A percentile compares a stretch with the other conserved stretches of the same genome.
Evolutionary conservation across 192 early-diverging fungal genomes (phyloP).

Genomic region (Coemansia sp.): DNA sequence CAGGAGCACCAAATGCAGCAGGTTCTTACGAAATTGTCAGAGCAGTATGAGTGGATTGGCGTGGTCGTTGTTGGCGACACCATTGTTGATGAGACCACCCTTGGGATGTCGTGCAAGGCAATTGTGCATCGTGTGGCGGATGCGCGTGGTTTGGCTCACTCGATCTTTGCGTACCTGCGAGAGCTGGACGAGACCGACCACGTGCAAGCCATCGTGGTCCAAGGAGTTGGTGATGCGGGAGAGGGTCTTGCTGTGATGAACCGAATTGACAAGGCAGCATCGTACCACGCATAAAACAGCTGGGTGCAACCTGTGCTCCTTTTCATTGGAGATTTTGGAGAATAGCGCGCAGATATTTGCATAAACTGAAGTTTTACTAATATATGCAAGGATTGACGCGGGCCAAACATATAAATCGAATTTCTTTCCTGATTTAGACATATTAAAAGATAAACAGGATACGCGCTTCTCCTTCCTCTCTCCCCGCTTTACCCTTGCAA

Average conservation of each 20-base stretch:
- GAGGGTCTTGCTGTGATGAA: constrained; percentile 98
- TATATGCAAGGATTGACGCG: constrained; percentile 14
- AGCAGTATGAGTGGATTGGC: constrained; percentile 4
- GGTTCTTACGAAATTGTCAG: constrained; percentile 3
- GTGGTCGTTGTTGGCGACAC: constrained; percentile 12
- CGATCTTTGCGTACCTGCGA: constrained; percentile 82
- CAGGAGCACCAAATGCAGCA: constrained; percentile 17
- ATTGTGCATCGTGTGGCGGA: constrained; percentile 41
- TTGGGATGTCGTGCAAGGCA: constrained; percentile 10
- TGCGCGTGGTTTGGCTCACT: constrained; percentile 67
- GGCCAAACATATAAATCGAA: not conserved
- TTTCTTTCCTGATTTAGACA: constrained; percentile 1
- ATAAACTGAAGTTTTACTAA: too few species aligned
- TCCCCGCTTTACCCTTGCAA: constrained; percentile 1
- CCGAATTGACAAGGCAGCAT: constrained; percentile 85
- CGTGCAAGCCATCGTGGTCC: constrained; percentile 79
- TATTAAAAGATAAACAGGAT: not conserved
- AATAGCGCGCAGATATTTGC: too few species aligned
- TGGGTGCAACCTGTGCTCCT: not conserved
- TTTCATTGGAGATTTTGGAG: not conserved
- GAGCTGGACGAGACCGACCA: constrained; percentile 65
- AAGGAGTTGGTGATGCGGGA: constrained; percentile 83
- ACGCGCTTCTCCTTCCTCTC: not conserved
- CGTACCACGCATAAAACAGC: constrained; percentile 31
- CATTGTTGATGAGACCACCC: not conserved